These are phyloP conservation scores for Vicia sativa DNA, from an alignment of 306 rosid genomes.

Conservation along the genomic window DNA sequence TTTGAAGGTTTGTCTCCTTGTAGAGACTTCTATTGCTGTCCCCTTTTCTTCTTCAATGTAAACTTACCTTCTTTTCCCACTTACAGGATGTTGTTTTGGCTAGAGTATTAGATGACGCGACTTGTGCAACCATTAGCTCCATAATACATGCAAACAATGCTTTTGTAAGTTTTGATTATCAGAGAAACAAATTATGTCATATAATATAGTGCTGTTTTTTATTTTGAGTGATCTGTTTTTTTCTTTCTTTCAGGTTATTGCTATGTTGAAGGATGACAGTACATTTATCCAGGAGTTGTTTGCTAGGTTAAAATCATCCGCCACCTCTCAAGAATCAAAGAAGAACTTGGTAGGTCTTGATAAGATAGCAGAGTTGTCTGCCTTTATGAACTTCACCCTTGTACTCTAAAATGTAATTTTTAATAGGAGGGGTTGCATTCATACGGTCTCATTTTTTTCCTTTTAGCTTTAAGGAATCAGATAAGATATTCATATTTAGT, in stretches of 20 bases:
- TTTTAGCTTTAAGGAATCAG: neutral
- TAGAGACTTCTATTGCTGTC: constrained; percentile 11
- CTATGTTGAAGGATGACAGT: constrained; percentile 83
- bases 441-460: neutral
- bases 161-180: constrained; percentile 55
- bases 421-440: neutral
- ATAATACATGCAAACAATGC: constrained; percentile 90
- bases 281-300: constrained; percentile 94
- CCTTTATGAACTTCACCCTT: neutral
- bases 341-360: constrained; percentile 73
- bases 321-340: constrained; percentile 76
- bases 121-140: constrained; percentile 78
- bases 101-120: constrained; percentile 83
- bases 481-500: neutral
- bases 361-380: neutral
- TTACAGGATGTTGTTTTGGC: constrained; percentile 92
- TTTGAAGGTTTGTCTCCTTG: constrained; percentile 66
- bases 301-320: constrained; percentile 69
- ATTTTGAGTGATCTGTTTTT: constrained; percentile 36
- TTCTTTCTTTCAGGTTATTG: constrained; percentile 66
- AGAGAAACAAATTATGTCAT: constrained; percentile 1
- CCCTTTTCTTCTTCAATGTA: constrained; percentile 28
- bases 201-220: constrained; percentile 20
- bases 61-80: constrained; percentile 42
- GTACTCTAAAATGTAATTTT: neutral